These are phyloP conservation scores for Haemoproteus tartakovskyi DNA, from an alignment of 169 alveolate species.

Conservation along the genomic window DNA sequence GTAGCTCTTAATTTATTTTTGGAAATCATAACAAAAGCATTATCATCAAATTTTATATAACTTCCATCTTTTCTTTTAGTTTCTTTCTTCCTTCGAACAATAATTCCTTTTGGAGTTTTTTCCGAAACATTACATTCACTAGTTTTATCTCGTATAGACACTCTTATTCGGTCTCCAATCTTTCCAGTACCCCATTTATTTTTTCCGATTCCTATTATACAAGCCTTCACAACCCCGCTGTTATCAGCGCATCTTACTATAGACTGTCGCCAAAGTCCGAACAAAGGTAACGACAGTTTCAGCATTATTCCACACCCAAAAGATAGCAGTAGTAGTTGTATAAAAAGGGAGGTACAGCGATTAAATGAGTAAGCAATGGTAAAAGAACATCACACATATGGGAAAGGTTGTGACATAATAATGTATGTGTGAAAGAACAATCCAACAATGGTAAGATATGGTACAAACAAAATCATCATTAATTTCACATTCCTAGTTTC, in stretches of 20 bases:
- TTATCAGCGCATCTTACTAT: constrained; percentile 78
- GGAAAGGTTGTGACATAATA: too few species aligned
- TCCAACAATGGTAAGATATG: too few species aligned
- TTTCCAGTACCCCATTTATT: constrained; percentile 80
- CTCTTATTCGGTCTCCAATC: constrained; percentile 80
- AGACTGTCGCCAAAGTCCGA: constrained; percentile 78
- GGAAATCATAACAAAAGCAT: constrained; percentile 77
- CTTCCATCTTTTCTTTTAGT: constrained; percentile 79
- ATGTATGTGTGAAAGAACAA: too few species aligned
- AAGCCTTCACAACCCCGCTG: constrained; percentile 80
- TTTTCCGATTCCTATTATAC: constrained; percentile 79
- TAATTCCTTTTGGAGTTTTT: constrained; percentile 78
- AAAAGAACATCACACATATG: too few species aligned
- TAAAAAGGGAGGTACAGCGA: too few species aligned
- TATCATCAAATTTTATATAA: constrained; percentile 80
- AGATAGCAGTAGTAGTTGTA: too few species aligned
- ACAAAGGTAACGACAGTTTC: constrained; percentile 28
- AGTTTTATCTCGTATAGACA: constrained; percentile 78
- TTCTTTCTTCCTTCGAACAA: constrained; percentile 77
- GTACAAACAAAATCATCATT: too few species aligned
- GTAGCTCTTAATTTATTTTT: constrained; percentile 77
- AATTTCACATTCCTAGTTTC: too few species aligned
- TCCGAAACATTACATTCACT: constrained; percentile 67
- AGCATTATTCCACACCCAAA: constrained; percentile 1
- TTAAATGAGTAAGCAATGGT: too few species aligned